Evolutionary conservation across 371 early-diverging fungal species (phyloP), one percentile per base, ranked within the genome.

Genomic region (Lichtheimia ramosa): DNA sequence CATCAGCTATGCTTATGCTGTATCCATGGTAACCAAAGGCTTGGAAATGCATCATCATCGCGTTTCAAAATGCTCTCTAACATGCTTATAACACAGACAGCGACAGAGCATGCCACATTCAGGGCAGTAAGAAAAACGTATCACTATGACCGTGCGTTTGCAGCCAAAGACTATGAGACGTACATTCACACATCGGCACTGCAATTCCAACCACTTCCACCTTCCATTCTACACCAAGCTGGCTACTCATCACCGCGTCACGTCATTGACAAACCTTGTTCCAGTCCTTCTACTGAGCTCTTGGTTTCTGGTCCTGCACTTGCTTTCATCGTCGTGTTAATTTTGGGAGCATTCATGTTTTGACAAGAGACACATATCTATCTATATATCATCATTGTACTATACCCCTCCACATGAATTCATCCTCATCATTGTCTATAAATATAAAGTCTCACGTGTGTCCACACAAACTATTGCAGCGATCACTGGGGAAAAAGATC

Each of bases 311-410:
- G 65, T 15, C 59, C 65, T 34, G 59, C 60, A 5, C 52, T 55
- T 50, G 65, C 65, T 3, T 56, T 64, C n/a, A 56, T 59, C 23
- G 60, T 64, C 15, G 65, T 64, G 14, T 46, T 64, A 14, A 48
- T 56, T 2, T 41, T 64, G 50, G 65, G 56, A 2, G 60, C 60
- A 7, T 51, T 55, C 40, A 64, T 64, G 65, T 64, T 64, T 40
- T 64, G 25, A 63, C 7, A 48, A 15, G 25, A 3, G 12, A 16
- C 46, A 46, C 46, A 14, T 5, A 46, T 16, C 2, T 46, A 46
- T 10, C 21, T 10, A 46, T 21, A 46, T 14, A 46, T 7, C 46
- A n/a, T n/a, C 46, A 14, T 46, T 18, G 46, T 18, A n/a, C 16
- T 34, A 34, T 34, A 34, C 34, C 34, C 34, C 27, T 7, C 27